Evolutionary conservation across 306 rosid genomes (phyloP), one percentile per base, ranked within the genome.

Genomic region (Potentilla sterilis): DNA sequence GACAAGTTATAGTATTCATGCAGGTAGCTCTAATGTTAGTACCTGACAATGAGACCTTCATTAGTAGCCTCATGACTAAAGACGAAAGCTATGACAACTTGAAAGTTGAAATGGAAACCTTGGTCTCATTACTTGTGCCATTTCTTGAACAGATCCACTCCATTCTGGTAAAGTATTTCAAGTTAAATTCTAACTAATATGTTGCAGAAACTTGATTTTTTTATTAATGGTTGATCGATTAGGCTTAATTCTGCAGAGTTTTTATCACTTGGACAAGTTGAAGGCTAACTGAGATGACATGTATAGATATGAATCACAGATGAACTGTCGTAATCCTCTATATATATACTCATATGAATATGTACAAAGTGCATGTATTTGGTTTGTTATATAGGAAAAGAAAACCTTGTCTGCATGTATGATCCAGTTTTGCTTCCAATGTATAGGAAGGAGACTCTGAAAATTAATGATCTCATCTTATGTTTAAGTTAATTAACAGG

Each of bases 21-120:
- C 90, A 95, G 99, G 91, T 95, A 57, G 97, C 92, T 72, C 79
- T 92, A 72, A 88, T 87, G 67, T 84, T 92, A 6, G 90, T 95
- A 35, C 99, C 99, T 12, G 92, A 92, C 70, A 79, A 62, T 21
- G 77, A 86, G 82, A 80, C 82, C 61, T 90, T 95, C 74, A 81
- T 81, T 41, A 64, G 85, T 71, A 84, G 87, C 49, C 93, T 95
- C 54, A 85, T 78, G 85, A 84, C 66, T 49, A 87, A 89, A 78
- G 91, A 89, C 14, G 89, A 88, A 85, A 78, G 48, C 82, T 62
- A 74, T 58, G 93, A 89, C 19, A 46, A 87, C 69, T 84, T 89
- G 47, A 81, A 42, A 80, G 89, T 90, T 79, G 90, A 92, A 73
- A 88, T 90, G 66, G 80, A 89, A 69, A 86, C 80, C 63, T 62